These are phyloP conservation scores for Gracilaria gracilis DNA, from an alignment of 23 red algal species.

Conservation along the genomic window DNA sequence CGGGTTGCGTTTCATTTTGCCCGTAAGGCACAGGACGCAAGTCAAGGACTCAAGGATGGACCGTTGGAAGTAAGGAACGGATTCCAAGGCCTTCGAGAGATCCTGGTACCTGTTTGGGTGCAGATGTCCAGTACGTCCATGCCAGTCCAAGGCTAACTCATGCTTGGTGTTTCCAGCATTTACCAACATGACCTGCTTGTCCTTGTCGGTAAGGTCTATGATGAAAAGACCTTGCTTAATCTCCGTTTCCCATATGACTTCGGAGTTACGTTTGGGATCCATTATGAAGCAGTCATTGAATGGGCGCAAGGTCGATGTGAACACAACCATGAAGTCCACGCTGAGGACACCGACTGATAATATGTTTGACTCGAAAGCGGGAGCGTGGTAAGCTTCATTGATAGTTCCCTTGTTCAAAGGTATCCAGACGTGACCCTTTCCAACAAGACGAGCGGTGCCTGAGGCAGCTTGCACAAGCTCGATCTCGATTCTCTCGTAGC, in stretches of 20 bases:
- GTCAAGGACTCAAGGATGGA: background rate
- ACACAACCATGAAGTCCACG: constrained; percentile 2
- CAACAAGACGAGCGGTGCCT: background rate
- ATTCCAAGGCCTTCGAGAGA: background rate
- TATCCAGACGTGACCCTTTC: constrained; percentile 5
- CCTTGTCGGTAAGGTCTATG: background rate
- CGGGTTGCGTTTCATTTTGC: constrained; percentile 38
- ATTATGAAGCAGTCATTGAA: constrained; percentile 21
- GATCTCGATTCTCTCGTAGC: background rate
- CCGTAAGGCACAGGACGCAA: constrained; percentile 18
- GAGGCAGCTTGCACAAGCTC: constrained; percentile 23
- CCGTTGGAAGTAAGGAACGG: constrained; percentile 6
- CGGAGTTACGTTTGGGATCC: background rate
- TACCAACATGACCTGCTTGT: background rate
- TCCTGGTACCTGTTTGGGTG: background rate
- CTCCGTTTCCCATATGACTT: constrained; percentile 15
- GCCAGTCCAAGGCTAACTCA: constrained; percentile 24
- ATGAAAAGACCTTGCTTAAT: background rate
- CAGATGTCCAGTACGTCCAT: constrained; percentile 15
- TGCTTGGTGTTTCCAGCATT: background rate
- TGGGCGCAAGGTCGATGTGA: constrained; percentile 1
- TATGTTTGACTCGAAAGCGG: constrained; percentile 10
- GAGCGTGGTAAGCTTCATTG: constrained; percentile 34
- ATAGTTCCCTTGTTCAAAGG: background rate
- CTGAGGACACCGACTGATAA: background rate